phyloP scores from a whole-genome alignment of 2,329 filamentous ascomycete genomes.

The Lizonia empirigonia region DNA sequence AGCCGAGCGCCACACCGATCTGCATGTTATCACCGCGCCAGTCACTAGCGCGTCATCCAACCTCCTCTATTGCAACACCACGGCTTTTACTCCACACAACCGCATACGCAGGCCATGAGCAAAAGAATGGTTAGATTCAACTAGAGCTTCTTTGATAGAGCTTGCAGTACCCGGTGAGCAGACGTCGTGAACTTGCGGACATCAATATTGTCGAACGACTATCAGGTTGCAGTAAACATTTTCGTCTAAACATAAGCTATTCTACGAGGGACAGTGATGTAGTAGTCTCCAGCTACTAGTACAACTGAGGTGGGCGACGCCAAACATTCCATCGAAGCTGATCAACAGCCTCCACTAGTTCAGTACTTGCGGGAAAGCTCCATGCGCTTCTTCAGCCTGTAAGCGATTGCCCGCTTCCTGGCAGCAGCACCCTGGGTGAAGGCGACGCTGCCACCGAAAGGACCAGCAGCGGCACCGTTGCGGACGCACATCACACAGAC shows the following conservation, averaged over 20 bases:
- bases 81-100: too few species aligned
- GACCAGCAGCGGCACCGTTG: constrained; percentile 66
- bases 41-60: too few species aligned
- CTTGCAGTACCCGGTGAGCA: too few species aligned
- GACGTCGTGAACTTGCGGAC: too few species aligned
- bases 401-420: constrained; percentile 67
- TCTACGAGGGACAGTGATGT: background rate
- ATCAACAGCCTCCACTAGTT: background rate
- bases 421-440: constrained; percentile 65
- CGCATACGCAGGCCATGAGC: too few species aligned
- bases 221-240: background rate
- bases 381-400: constrained; percentile 51
- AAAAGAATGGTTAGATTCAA: too few species aligned
- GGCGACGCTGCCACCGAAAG: constrained; percentile 70
- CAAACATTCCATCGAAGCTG: background rate
- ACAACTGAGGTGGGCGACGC: background rate
- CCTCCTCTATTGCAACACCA: too few species aligned
- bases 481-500: constrained; percentile 70
- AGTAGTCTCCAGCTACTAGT: background rate
- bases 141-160: too few species aligned
- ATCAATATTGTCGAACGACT: too few species aligned
- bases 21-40: too few species aligned
- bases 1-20: too few species aligned
- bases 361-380: constrained; percentile 36
- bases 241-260: background rate